Percentiles rank a stretch among this genome's conserved stretches.
phyloP scores from a whole-genome alignment of 768 basidiomycete species.

The Trametopsis cervina region DNA sequence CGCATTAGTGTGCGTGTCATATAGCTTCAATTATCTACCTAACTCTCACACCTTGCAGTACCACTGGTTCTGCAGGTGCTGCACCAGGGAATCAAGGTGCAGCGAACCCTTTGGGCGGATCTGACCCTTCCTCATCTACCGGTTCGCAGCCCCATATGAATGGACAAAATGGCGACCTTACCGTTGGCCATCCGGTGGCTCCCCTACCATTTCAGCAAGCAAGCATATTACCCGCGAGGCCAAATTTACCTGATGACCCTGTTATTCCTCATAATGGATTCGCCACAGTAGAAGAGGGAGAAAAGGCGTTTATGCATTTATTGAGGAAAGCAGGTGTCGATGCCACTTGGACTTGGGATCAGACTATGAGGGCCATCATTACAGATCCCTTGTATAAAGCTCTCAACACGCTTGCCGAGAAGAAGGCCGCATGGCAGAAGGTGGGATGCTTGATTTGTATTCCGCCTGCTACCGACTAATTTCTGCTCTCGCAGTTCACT shows the following conservation, averaged over 20 bases:
- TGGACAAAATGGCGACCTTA: constrained; percentile 32
- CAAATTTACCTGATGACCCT: constrained; percentile 80
- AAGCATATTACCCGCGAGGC: constrained; percentile 62
- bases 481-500: constrained; percentile 51
- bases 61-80: constrained; percentile 12
- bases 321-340: constrained; percentile 87
- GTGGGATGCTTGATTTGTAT: constrained; percentile 34
- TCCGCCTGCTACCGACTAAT: constrained; percentile 9
- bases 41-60: constrained; percentile 5
- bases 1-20: constrained; percentile 18
- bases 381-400: constrained; percentile 97
- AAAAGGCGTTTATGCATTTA: constrained; percentile 89
- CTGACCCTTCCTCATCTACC: constrained; percentile 41
- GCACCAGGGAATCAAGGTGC: constrained; percentile 38
- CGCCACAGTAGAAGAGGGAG: constrained; percentile 78
- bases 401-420: constrained; percentile 87
- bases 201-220: constrained; percentile 52
- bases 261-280: constrained; percentile 90
- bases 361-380: constrained; percentile 96
- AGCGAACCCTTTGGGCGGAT: constrained; percentile 44
- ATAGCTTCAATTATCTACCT: background rate
- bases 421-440: constrained; percentile 92
- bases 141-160: constrained; percentile 36
- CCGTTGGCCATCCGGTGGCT: constrained; percentile 46
- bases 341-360: constrained; percentile 95